Evolutionary conservation across 192 early-diverging fungal genomes (phyloP), one percentile per base, ranked within the genome.

Genomic region (Gigaspora rosea): DNA sequence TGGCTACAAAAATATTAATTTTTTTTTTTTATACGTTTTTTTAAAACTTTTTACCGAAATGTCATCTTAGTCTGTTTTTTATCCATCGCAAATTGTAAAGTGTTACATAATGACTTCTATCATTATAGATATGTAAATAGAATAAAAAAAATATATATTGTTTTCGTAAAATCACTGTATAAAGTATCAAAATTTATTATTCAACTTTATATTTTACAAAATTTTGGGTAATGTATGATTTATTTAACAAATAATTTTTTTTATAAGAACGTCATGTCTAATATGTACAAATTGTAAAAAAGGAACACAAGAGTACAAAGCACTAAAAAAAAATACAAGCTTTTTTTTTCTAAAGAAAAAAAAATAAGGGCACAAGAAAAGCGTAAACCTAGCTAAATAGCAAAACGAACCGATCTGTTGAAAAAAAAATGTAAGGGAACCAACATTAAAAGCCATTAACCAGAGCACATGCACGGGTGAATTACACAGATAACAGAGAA

Each of bases 221-320:
- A 41, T 41, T 7, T 41, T 41, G 41, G 41, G 41, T 3, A 41
- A 7, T 1, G 0, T 0, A 41, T 41, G 41, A 66, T 66, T 66
- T 33, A 47, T 35, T 41, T 33, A 10, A n/a, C 15, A n/a, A 48
- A 10, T 11, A 18, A 8, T 9, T 65, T 65, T 64, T 64, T 65
- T 41, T 65, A 13, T 66, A 47, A 66, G 62, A 66, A 66, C 64
- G 64, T 66, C 64, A 41, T 41, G 64, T 66, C 64, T 66, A 66
- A 47, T 66, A 66, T 66, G 64, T 66, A 66, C 64, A 66, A 66
- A 35, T 66, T 35, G 32, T 41, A 66, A 46, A 66, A 27, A 65
- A 41, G 16, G 13, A 18, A 16, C 13, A 66, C 32, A 66, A 47
- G 18, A 66, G 64, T 66, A 66, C 64, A 66, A 47, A 66, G 36